phyloP scores from a whole-genome alignment of 2,329 filamentous ascomycete genomes.

The Cladosporium sp. region DNA sequence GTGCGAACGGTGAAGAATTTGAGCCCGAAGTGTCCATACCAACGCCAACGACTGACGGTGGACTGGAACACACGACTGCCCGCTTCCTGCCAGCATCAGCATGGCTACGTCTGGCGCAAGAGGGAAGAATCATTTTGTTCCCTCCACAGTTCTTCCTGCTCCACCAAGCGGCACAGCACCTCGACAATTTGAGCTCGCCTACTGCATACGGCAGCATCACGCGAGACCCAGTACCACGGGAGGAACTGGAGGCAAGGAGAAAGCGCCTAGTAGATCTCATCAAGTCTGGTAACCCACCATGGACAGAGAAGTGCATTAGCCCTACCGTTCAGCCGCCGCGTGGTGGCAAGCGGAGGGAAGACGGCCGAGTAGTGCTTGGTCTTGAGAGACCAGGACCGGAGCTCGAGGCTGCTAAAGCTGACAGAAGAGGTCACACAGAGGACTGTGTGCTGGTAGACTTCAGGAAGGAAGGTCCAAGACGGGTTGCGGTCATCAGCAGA shows the following conservation, averaged over 20 bases:
- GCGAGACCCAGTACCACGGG: slow-evolving; percentile 21
- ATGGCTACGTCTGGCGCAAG: slow-evolving; percentile 64
- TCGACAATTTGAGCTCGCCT: slow-evolving; percentile 26
- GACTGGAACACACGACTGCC: slow-evolving; percentile 68
- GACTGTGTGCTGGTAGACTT: slow-evolving; percentile 56
- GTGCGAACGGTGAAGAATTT: slow-evolving; percentile 21
- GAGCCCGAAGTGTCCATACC: slow-evolving; percentile 56
- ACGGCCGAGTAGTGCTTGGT: slow-evolving; percentile 50
- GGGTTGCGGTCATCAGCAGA: slow-evolving; percentile 48
- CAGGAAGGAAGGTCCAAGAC: slow-evolving; percentile 52
- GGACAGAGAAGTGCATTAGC: slow-evolving; percentile 42
- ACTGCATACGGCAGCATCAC: slow-evolving; percentile 29
- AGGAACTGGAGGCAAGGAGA: slow-evolving; percentile 48
- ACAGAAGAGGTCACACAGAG: slow-evolving; percentile 49
- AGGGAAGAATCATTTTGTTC: slow-evolving; percentile 74
- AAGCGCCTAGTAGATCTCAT: slow-evolving; percentile 54
- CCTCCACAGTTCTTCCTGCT: slow-evolving; percentile 83
- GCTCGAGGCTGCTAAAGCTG: slow-evolving; percentile 38
- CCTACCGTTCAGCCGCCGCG: slow-evolving; percentile 35
- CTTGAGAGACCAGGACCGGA: slow-evolving; percentile 55
- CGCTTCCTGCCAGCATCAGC: slow-evolving; percentile 65
- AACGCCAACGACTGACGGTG: slow-evolving; percentile 67
- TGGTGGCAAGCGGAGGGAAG: slow-evolving; percentile 38
- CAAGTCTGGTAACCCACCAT: slow-evolving; percentile 35
- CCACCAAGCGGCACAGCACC: slow-evolving; percentile 40